Evolutionary conservation across 1,284 basidiomycete genomes (phyloP).

Genomic region (Trametes versicolor): DNA sequence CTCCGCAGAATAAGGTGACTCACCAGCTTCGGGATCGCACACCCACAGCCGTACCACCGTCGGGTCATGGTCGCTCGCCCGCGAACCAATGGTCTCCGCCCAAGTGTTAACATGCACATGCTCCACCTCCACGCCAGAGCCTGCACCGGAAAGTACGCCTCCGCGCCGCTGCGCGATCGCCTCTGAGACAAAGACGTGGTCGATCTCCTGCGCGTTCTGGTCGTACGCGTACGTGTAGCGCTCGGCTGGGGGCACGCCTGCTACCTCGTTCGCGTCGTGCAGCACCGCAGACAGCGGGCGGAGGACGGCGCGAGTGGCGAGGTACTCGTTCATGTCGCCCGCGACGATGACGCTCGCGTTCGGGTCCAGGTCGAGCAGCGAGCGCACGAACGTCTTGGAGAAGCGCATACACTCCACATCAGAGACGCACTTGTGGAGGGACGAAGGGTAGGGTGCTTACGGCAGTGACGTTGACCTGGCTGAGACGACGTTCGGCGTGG

Average conservation of each 20-base stretch:
- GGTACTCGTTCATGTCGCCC: conserved; percentile 74
- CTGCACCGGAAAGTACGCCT: too few species aligned
- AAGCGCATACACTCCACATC: not conserved
- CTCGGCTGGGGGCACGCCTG: conserved; percentile 57
- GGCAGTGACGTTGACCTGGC: conserved; percentile 61
- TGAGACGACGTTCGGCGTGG: conserved; percentile 56
- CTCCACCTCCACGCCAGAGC: conserved; percentile 48
- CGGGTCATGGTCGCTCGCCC: conserved; percentile 70
- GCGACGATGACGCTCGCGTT: conserved; percentile 63
- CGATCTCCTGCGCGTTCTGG: conserved; percentile 66
- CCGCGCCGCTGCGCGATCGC: conserved; percentile 52
- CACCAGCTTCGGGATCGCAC: conserved; percentile 43
- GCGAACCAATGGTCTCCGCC: conserved; percentile 51
- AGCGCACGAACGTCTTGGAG: conserved; percentile 58
- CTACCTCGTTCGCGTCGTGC: conserved; percentile 62
- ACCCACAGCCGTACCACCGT: conserved; percentile 61
- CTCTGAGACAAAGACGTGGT: conserved; percentile 64
- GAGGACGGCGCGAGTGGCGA: conserved; percentile 62
- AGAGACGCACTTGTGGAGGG: not conserved
- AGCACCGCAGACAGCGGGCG: conserved; percentile 53
- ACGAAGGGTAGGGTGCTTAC: conserved; percentile 43
- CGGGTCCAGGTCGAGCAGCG: conserved; percentile 54
- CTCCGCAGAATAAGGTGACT: not conserved
- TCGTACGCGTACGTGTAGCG: conserved; percentile 71
- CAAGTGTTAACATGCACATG: conserved; percentile 71